A percentile compares a stretch with the other conserved stretches of the same genome.
Conservation (phyloP, 1,284 basidiomycete species). For the Trametes pubescens region DNA sequence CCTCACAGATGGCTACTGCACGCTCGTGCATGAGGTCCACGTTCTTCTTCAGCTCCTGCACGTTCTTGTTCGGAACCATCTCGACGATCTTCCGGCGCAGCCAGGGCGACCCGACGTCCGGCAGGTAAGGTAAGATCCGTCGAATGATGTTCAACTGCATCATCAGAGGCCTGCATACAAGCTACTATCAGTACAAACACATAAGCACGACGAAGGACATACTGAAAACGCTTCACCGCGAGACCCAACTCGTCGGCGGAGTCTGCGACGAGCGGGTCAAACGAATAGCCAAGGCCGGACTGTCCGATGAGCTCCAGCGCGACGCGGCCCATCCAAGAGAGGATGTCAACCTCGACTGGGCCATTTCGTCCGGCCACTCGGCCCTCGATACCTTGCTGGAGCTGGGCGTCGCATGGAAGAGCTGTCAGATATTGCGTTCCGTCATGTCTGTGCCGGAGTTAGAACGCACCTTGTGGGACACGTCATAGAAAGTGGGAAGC, state of each 20-base stretch:
- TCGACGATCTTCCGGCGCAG: constrained; percentile 21
- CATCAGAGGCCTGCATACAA: neutral
- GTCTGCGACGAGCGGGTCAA: constrained; percentile 35
- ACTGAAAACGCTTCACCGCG: constrained; percentile 44
- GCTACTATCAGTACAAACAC: neutral
- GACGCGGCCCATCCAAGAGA: constrained; percentile 38
- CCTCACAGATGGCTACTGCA: constrained; percentile 31
- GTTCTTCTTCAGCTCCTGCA: constrained; percentile 29
- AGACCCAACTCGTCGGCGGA: constrained; percentile 35
- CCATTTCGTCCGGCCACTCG: constrained; percentile 9
- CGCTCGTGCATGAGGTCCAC: constrained; percentile 32
- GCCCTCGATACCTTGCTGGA: constrained; percentile 26
- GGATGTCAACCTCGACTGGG: constrained; percentile 36
- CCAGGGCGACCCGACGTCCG: neutral
- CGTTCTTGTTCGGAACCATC: constrained; percentile 28
- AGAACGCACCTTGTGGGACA: constrained; percentile 12
- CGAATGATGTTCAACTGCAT: neutral
- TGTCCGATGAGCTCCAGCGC: constrained; percentile 42
- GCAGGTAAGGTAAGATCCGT: neutral
- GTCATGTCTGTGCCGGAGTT: neutral
- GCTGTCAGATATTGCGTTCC: neutral
- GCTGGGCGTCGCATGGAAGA: constrained; percentile 11
- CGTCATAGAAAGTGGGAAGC: constrained; percentile 21
- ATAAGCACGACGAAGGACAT: constrained; percentile 9
- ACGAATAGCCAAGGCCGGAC: constrained; percentile 41